Conservation (phyloP, 2,329 filamentous ascomycete species). For the Botrytis galanthina region DNA sequence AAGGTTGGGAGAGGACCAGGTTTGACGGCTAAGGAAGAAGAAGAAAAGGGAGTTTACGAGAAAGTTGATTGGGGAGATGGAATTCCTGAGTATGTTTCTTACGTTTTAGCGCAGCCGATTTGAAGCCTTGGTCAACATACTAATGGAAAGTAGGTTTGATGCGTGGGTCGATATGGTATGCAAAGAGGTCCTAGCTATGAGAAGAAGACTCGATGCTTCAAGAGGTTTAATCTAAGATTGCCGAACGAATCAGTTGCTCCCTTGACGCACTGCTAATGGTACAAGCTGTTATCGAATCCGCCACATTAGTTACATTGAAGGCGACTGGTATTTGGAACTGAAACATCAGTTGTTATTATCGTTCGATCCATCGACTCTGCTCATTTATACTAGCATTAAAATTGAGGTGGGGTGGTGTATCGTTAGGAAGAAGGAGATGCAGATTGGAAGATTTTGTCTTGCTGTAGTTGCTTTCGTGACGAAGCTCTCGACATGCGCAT, state of each 20-base stretch:
- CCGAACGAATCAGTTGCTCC: background rate
- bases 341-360: background rate
- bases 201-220: constrained; percentile 2
- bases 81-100: background rate
- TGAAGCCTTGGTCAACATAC: background rate
- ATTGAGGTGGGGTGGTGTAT: background rate
- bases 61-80: constrained; percentile 13
- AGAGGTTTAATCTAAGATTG: background rate
- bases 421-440: background rate
- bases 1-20: constrained; percentile 6
- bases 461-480: background rate
- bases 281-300: background rate
- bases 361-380: background rate
- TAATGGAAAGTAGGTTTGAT: background rate
- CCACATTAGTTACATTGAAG: background rate
- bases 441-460: background rate
- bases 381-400: background rate
- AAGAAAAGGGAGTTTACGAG: background rate
- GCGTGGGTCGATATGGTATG: constrained; percentile 18
- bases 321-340: background rate
- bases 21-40: background rate
- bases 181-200: constrained; percentile 13
- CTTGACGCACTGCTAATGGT: background rate
- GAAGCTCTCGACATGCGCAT: background rate
- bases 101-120: background rate